phyloP scores from a whole-genome alignment of 257 asterid species.

The Lavandula angustifolia region DNA sequence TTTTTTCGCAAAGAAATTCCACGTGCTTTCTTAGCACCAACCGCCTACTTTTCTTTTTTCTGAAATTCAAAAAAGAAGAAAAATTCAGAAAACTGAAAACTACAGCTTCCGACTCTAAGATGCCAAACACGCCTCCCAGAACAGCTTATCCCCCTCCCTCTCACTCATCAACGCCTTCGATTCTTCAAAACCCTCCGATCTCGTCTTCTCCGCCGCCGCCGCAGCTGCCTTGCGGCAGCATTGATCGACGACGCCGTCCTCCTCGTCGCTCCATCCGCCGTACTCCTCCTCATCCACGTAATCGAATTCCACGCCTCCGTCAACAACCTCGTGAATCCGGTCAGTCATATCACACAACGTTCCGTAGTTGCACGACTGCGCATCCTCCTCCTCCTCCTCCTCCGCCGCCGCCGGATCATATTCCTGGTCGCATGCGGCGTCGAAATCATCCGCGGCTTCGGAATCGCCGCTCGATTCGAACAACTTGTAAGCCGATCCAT shows the following conservation, averaged over 20 bases:
- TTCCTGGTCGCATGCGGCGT: conserved; percentile 27
- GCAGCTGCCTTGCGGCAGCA: conserved; percentile 29
- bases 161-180: conserved; percentile 35
- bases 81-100: not conserved
- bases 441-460: conserved; percentile 26
- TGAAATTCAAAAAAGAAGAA: not conserved
- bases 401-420: conserved; percentile 25
- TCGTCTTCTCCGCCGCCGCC: conserved; percentile 32
- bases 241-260: conserved; percentile 65
- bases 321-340: conserved; percentile 21
- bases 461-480: conserved; percentile 69
- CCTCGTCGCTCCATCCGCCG: conserved; percentile 34
- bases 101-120: conserved; percentile 30
- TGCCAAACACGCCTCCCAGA: conserved; percentile 76
- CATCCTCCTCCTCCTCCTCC: conserved; percentile 52
- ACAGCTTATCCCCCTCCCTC: conserved; percentile 54
- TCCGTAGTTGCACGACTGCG: conserved; percentile 54
- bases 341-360: conserved; percentile 3
- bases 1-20: conserved; percentile 14
- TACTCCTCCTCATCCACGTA: conserved; percentile 19
- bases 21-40: conserved; percentile 9
- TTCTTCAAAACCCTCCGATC: conserved; percentile 38
- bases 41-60: not conserved
- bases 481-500: conserved; percentile 43
- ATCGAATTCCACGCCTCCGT: conserved; percentile 26